phyloP scores from a whole-genome alignment of 257 asterid genomes.

The Anisodus tanguticus region DNA sequence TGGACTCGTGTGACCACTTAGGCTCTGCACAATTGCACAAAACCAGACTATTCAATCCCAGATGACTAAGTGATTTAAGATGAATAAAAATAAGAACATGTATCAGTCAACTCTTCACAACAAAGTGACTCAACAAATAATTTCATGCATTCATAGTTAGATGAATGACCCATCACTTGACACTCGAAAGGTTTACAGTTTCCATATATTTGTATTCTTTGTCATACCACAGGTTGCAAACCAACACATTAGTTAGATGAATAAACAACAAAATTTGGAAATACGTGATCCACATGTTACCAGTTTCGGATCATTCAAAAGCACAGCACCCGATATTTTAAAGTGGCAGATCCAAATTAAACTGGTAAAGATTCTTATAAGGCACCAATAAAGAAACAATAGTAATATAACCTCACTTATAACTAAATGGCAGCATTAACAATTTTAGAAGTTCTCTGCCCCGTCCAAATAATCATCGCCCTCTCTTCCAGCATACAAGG shows the following conservation, averaged over 20 bases:
- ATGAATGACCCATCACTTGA: slow-evolving; percentile 15
- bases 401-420: slow-evolving; percentile 19
- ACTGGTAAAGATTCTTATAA: background rate
- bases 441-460: background rate
- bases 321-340: background rate
- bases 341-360: background rate
- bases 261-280: background rate
- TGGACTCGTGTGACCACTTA: slow-evolving; percentile 90
- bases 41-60: slow-evolving; percentile 5
- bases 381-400: background rate
- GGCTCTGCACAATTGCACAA: slow-evolving; percentile 61
- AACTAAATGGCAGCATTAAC: slow-evolving; percentile 17
- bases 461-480: background rate
- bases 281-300: background rate
- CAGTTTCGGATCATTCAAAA: background rate
- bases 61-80: background rate
- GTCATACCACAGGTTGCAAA: background rate
- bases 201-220: slow-evolving; percentile 12
- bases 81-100: background rate
- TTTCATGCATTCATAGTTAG: slow-evolving; percentile 23
- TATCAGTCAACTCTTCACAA: background rate
- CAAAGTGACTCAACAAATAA: background rate
- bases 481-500: background rate
- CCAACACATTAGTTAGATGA: background rate
- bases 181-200: background rate